Percentiles rank a stretch among this genome's conserved stretches.
phyloP scores from a whole-genome alignment of 2,329 filamentous ascomycete species.

The Calonectria pteridis region DNA sequence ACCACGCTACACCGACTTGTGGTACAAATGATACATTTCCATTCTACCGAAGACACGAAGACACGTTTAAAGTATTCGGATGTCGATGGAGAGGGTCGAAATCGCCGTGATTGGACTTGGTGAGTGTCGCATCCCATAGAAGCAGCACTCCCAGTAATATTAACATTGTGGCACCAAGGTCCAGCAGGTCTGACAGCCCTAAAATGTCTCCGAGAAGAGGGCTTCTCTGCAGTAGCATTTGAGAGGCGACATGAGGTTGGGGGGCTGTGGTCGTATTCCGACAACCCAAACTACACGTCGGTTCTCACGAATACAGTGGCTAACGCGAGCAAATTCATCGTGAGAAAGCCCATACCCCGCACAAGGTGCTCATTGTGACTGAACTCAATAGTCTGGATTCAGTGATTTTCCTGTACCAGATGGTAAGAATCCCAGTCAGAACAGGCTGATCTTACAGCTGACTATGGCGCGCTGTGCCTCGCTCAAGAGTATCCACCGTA shows the following conservation, averaged over 20 bases:
- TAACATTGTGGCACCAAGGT: background rate
- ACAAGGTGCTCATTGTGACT: background rate
- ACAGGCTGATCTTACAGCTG: no score
- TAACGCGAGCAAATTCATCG: background rate
- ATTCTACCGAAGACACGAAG: no score
- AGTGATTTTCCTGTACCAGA: background rate
- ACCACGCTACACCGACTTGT: background rate
- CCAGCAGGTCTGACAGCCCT: background rate
- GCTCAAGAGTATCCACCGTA: background rate
- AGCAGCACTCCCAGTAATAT: background rate
- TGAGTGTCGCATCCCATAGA: background rate
- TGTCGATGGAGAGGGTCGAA: background rate
- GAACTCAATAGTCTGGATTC: background rate
- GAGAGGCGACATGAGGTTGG: background rate
- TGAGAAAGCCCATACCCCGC: background rate
- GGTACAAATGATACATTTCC: background rate
- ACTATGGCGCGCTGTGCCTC: background rate
- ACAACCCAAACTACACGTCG: background rate
- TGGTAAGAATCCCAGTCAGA: background rate
- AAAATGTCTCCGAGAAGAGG: background rate
- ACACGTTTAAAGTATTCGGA: no score
- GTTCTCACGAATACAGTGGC: background rate
- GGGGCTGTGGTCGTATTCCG: background rate
- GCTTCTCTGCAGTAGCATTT: background rate
- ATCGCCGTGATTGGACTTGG: background rate